A percentile compares a stretch with the other conserved stretches of the same genome.
These are phyloP conservation scores for Friedmanniomyces simplex DNA, from an alignment of 495 filamentous ascomycete genomes.

Conservation along the genomic window DNA sequence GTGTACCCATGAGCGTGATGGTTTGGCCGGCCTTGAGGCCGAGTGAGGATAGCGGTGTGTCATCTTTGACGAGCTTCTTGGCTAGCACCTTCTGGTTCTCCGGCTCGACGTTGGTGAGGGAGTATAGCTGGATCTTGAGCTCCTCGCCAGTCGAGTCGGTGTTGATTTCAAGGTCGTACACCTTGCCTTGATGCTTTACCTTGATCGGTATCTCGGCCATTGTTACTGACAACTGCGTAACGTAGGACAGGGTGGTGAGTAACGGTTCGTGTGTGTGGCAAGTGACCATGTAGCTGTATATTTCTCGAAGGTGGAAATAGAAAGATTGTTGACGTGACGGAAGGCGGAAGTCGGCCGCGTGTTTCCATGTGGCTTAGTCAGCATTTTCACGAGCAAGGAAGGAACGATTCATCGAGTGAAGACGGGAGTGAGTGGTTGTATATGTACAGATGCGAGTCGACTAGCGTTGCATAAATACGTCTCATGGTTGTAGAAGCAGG, in stretches of 20 bases:
- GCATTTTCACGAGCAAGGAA: background rate
- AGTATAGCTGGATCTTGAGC: conserved; percentile 92
- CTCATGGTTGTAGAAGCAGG: no score
- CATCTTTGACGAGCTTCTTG: conserved; percentile 93
- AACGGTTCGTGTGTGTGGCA: no score
- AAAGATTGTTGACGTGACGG: background rate
- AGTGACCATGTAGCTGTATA: background rate
- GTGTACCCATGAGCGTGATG: conserved; percentile 97
- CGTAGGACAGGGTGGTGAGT: no score
- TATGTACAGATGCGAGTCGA: no score
- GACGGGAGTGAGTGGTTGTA: no score
- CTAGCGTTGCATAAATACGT: no score
- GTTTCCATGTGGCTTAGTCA: background rate
- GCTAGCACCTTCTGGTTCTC: conserved; percentile 91
- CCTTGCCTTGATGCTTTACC: conserved; percentile 91
- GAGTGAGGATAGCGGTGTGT: conserved; percentile 71
- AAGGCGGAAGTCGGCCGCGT: background rate
- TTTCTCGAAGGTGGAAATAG: background rate
- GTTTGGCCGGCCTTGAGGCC: conserved; percentile 74
- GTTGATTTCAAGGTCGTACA: conserved; percentile 87
- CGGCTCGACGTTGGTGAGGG: conserved; percentile 89
- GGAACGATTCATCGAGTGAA: background rate
- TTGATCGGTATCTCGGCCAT: conserved; percentile 58
- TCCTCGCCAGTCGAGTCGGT: conserved; percentile 73
- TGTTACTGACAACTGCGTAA: no score